Conservation (phyloP, 192 early-diverging fungal species). For the Funneliformis mosseae region DNA sequence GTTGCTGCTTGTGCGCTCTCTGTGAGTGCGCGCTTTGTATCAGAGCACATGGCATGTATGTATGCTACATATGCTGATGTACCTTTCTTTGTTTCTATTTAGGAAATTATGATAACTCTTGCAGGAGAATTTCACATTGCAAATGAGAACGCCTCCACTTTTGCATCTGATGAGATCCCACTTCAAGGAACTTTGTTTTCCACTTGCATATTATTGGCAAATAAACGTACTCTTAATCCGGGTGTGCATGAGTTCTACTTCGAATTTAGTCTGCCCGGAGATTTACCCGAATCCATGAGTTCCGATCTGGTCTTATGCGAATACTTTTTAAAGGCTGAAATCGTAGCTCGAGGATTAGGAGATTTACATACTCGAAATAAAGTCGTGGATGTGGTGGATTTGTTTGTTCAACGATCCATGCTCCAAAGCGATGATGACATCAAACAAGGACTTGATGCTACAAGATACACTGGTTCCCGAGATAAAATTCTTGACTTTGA, state of each 20-base stretch:
- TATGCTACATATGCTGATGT: too few species aligned
- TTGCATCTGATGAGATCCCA: not conserved
- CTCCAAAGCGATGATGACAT: not conserved
- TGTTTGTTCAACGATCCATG: not conserved
- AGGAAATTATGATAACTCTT: slow-evolving; percentile 11
- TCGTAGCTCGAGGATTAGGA: not conserved
- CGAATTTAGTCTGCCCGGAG: slow-evolving; percentile 7
- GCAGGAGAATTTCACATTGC: slow-evolving; percentile 7
- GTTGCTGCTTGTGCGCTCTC: not conserved
- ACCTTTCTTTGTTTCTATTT: not conserved
- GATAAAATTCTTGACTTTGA: slow-evolving; percentile 18
- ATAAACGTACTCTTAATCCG: slow-evolving; percentile 4
- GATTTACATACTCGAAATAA: not conserved
- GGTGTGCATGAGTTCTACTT: slow-evolving; percentile 19
- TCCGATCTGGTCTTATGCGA: slow-evolving; percentile 6
- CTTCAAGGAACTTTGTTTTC: slow-evolving; percentile 16
- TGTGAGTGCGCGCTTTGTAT: not conserved
- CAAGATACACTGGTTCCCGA: not conserved
- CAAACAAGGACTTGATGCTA: not conserved
- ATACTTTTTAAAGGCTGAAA: slow-evolving; percentile 16
- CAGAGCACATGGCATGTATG: too few species aligned
- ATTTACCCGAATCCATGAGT: slow-evolving; percentile 23
- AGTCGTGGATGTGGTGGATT: not conserved
- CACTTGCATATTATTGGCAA: slow-evolving; percentile 15
- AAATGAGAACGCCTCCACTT: not conserved